phyloP scores from a whole-genome alignment of 441 rosid species.

The Populus trichocarpa region DNA sequence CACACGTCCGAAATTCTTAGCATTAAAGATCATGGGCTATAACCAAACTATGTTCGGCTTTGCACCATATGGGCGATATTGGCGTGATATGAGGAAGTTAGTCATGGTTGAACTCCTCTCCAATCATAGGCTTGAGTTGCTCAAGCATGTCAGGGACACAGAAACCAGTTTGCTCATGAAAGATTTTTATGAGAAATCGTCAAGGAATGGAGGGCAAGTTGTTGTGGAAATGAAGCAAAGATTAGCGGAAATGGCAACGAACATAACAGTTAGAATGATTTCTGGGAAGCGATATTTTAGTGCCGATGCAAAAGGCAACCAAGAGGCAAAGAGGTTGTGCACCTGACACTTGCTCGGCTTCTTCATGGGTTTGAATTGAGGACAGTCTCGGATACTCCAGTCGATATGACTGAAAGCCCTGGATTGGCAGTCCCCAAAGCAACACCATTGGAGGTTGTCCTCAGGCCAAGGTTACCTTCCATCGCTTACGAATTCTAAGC shows the following conservation, averaged over 20 bases:
- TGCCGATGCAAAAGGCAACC: background rate
- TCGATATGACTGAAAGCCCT: conserved; percentile 36
- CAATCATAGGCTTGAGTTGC: conserved; percentile 29
- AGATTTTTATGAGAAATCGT: conserved; percentile 18
- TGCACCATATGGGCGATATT: conserved; percentile 39
- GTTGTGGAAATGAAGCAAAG: conserved; percentile 31
- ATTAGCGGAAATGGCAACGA: conserved; percentile 29
- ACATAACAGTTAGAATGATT: conserved; percentile 28
- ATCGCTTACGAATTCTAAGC: conserved; percentile 11
- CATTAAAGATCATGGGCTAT: conserved; percentile 32
- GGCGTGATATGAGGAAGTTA: conserved; percentile 44
- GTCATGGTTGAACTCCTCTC: conserved; percentile 39
- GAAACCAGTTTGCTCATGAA: conserved; percentile 22
- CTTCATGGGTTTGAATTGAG: conserved; percentile 36
- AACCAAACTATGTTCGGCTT: conserved; percentile 31
- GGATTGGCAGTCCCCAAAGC: conserved; percentile 31
- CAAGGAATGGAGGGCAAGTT: conserved; percentile 14
- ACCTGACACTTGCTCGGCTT: conserved; percentile 33
- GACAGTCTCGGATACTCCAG: conserved; percentile 14
- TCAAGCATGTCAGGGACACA: conserved; percentile 29
- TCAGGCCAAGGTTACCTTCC: conserved; percentile 41
- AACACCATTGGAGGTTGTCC: conserved; percentile 35
- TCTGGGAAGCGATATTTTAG: conserved; percentile 34
- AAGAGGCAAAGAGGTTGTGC: conserved; percentile 26
- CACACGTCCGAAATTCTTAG: conserved; percentile 31